Conservation (phyloP, 192 early-diverging fungal genomes). For the Gryganskiella cystojenkinii region DNA sequence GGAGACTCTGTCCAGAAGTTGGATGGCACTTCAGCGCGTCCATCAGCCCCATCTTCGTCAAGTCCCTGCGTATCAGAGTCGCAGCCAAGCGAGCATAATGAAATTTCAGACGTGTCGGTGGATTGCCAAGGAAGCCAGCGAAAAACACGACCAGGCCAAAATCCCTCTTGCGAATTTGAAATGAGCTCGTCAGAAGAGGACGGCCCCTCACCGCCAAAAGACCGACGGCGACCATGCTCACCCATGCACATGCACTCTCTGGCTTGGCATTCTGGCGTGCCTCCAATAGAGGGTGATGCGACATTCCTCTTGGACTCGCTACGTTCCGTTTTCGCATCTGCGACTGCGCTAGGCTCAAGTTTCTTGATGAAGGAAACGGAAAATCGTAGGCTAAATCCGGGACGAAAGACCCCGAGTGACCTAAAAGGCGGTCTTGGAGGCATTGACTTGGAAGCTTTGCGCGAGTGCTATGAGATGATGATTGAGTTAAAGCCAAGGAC, state of each 20-base stretch:
- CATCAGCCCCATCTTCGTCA: too few species aligned
- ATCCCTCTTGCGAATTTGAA: too few species aligned
- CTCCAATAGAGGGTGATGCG: conserved; percentile 28
- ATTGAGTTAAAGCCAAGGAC: conserved; percentile 47
- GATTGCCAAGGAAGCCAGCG: too few species aligned
- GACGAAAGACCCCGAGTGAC: background rate
- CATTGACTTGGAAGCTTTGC: conserved; percentile 41
- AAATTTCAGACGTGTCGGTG: too few species aligned
- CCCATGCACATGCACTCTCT: conserved; percentile 1
- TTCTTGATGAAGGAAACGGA: conserved; percentile 37
- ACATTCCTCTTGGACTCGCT: conserved; percentile 46
- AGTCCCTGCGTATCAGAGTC: too few species aligned
- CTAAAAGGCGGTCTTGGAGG: conserved; percentile 26
- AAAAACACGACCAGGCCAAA: too few species aligned
- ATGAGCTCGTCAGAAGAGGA: too few species aligned
- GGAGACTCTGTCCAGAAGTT: too few species aligned
- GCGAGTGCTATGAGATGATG: conserved; percentile 49
- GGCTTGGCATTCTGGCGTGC: conserved; percentile 1
- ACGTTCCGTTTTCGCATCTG: conserved; percentile 34
- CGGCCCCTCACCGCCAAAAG: too few species aligned
- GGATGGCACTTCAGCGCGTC: too few species aligned
- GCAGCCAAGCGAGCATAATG: too few species aligned
- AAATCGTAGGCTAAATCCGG: background rate
- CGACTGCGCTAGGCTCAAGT: conserved; percentile 28
- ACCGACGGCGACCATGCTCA: too few species aligned